Evolutionary conservation across 306 rosid genomes (phyloP).

Genomic region (Lathyrus sativus): DNA sequence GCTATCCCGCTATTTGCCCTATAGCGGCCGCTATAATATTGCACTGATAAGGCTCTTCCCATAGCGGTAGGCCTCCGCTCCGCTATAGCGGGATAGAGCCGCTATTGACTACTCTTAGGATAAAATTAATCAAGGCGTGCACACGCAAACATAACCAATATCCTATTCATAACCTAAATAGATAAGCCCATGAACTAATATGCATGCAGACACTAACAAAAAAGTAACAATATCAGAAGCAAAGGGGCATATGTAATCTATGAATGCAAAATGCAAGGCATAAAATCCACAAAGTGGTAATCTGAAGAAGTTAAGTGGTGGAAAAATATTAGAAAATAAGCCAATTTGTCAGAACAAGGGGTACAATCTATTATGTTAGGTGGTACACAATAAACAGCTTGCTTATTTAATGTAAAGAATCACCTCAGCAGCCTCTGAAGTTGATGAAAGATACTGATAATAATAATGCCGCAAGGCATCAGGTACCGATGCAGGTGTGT

Average conservation of each 20-base stretch:
- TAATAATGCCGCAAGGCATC: constrained; percentile 98
- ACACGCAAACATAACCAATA: not conserved
- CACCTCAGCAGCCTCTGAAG: constrained; percentile 97
- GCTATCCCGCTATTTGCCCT: no score
- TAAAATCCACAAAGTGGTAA: constrained; percentile 19
- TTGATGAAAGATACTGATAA: constrained; percentile 88
- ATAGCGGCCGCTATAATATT: no score
- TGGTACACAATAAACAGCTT: constrained; percentile 28
- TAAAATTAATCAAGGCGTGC: not conserved
- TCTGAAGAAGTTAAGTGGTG: constrained; percentile 18
- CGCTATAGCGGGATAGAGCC: no score
- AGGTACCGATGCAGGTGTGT: constrained; percentile 83
- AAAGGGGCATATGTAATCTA: constrained; percentile 14
- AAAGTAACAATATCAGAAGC: constrained; percentile 3
- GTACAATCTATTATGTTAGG: constrained; percentile 8
- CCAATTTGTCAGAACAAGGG: not conserved
- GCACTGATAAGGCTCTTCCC: no score
- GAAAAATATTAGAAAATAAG: not conserved
- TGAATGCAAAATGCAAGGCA: constrained; percentile 7
- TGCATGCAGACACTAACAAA: not conserved
- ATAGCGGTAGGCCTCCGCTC: no score
- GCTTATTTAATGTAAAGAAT: constrained; percentile 38
- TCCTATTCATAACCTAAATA: constrained; percentile 20
- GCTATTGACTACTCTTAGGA: not conserved
- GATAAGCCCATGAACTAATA: constrained; percentile 20